Base-by-base conservation (phyloP, 768 basidiomycete species). In the Lactarius evosmus region DNA sequence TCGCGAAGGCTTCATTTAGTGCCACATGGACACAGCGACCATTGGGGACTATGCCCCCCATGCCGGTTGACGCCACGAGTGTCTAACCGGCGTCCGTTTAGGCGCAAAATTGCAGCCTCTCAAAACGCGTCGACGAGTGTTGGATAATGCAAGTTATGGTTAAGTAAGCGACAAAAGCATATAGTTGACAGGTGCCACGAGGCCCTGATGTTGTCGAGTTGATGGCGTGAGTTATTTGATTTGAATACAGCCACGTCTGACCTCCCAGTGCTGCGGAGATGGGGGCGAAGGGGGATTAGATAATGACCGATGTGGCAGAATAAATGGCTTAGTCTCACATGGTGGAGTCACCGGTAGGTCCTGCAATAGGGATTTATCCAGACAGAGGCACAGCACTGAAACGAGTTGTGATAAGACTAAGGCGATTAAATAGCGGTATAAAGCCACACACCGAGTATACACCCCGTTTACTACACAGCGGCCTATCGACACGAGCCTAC, bases 181-280 rank as follows among this genome's bases (percentile, higher is more conserved):
- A 5, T 7, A 30, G 16, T 60, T 52, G 59, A 40, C 59, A 52
- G 27, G 50, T 59, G 14, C 34, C 58, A 9, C n/a, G n/a, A n/a
- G 51, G 52, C 36, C 51, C 58, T 38, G 19, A 44, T 38, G 30
- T 53, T 44, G 17, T 46, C 11, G 22, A 41, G 8, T 9, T 41
- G 57, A 58, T 60, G 63, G 16, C 41, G 58, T 64, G 63, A 44
- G 63, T 25, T 64, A 64, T 32, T 64, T 64, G 58, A 64, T 60
- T 64, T 64, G 53, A 30, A 55, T 46, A 40, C 22, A 60, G 52
- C 63, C 63, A 12, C 40, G 34, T 56, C 38, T 58, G 49, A 60
- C 63, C 63, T 64, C 63, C 53, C 63, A 19, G 52, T 17, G 53
- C 63, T 64, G 33, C 7, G 16, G 1, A 52, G 44, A 49, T 5